Percentiles rank a stretch among this genome's conserved stretches.
phyloP scores from a whole-genome alignment of 768 basidiomycete genomes.

The Suillus subalutaceus region DNA sequence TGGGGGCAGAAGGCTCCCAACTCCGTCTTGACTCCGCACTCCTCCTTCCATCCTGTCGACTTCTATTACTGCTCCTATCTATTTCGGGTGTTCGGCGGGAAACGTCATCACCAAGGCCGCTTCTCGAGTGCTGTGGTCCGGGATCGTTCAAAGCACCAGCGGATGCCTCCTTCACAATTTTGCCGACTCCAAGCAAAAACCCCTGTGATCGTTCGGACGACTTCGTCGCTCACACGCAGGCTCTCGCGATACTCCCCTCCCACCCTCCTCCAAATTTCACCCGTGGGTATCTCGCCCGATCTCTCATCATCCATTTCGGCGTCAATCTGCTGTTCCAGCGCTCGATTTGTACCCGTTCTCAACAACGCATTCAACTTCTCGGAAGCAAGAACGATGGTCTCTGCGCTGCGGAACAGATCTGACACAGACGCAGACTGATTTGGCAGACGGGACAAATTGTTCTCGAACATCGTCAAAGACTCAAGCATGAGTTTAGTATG shows the following conservation, averaged over 20 bases:
- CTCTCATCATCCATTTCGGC: constrained; percentile 65
- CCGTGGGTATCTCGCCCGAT: constrained; percentile 24
- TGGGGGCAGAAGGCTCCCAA: constrained; percentile 41
- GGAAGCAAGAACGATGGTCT: constrained; percentile 64
- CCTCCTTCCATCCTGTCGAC: constrained; percentile 57
- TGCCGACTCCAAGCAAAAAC: constrained; percentile 75
- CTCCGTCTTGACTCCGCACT: constrained; percentile 53
- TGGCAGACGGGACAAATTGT: constrained; percentile 60
- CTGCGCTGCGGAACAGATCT: constrained; percentile 64
- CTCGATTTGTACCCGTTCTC: constrained; percentile 53
- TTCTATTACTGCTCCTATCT: constrained; percentile 44
- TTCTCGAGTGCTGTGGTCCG: constrained; percentile 49
- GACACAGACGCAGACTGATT: constrained; percentile 44
- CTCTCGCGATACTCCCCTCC: constrained; percentile 76
- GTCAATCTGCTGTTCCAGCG: constrained; percentile 75
- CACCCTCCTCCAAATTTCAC: constrained; percentile 65
- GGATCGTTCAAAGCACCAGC: constrained; percentile 31
- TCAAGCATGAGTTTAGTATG: constrained; percentile 75
- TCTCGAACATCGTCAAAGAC: constrained; percentile 69
- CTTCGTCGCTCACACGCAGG: constrained; percentile 73
- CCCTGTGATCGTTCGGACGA: constrained; percentile 77
- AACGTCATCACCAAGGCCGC: constrained; percentile 58
- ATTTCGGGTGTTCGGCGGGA: constrained; percentile 38
- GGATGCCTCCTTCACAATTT: constrained; percentile 60
- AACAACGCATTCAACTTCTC: constrained; percentile 68